Percentiles rank a stretch among this genome's conserved stretches.
Conservation (phyloP, 2,329 filamentous ascomycete species). For the Venturia carpophila region DNA sequence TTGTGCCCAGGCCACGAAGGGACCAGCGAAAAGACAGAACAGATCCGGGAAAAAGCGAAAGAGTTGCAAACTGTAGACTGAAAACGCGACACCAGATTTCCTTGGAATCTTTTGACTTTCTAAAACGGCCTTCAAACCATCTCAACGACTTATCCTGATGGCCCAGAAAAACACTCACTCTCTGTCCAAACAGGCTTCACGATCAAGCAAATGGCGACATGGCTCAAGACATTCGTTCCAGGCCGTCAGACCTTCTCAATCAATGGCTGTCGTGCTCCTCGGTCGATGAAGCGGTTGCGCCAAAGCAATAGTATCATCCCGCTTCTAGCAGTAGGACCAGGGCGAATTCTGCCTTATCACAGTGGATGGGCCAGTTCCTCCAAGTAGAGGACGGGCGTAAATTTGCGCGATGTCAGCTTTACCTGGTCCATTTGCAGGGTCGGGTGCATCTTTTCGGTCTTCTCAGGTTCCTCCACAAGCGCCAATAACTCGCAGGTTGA, state of each 20-base stretch:
- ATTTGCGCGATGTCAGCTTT: background rate
- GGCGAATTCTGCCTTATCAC: background rate
- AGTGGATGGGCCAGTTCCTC: background rate
- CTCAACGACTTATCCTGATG: background rate
- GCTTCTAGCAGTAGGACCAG: background rate
- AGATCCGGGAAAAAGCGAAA: background rate
- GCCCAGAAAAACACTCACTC: background rate
- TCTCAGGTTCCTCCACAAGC: background rate
- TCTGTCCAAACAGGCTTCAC: background rate
- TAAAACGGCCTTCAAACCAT: no score
- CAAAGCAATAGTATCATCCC: background rate
- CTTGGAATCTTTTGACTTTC: background rate
- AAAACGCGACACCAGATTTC: background rate
- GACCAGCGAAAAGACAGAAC: background rate
- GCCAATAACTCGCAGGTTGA: background rate
- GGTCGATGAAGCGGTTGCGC: background rate
- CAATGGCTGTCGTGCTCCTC: background rate
- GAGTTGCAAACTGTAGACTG: background rate
- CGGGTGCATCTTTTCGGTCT: background rate
- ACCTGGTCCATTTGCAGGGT: background rate
- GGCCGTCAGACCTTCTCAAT: background rate
- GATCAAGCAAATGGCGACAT: conserved; percentile 1
- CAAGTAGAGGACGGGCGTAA: background rate
- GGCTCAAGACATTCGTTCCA: background rate
- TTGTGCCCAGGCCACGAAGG: background rate